Evolutionary conservation across 495 filamentous ascomycete species (phyloP), one percentile per base, ranked within the genome.

Genomic region (Aspergillus campestris): DNA sequence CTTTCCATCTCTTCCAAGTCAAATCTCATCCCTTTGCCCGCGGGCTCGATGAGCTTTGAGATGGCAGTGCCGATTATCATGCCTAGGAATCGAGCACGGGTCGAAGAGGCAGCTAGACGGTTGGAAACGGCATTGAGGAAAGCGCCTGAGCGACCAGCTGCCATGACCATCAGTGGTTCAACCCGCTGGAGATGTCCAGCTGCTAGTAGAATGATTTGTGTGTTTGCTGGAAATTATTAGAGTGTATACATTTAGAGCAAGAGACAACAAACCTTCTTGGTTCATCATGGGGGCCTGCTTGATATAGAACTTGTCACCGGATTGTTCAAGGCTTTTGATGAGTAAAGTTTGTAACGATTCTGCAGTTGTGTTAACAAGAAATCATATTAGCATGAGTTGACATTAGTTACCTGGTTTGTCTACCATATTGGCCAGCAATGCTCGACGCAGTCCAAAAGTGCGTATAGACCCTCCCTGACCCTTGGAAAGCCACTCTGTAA

Each of bases 11-110:
- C 90, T 45, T 92, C 86, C 49, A 86, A 70, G n/a, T 86, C 79
- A 56, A 99, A 97, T 43, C 81, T 79, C 62, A 97, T 81, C 42
- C 70, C 73, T 42, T 82, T 84, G 1, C 72, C 83, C 18, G 77
- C 77, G 48, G 81, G 79, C 55, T 97, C 89, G 5, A 92, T 79
- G 1, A 99, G 72, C 13, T 75, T 70, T 0, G 89, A 95, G 10
- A 97, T 76, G 0, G 81, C 78, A 39, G 84, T 89, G 2, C 86
- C 92, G 36, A 95, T 79, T 5, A 87, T 70, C 86, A 99, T 95
- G 0, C 92, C 94, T 4, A 99, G 72, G 44, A 90, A 86, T 4
- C 92, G 78, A 41, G 86, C 82, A 44, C 81, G 74, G 10, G 71
- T 70, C 38, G 90, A 88, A 14, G 87, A 79, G 24, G 86, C 74